phyloP scores from a whole-genome alignment of 2,329 filamentous ascomycete species.

The Colletotrichum spinosum region DNA sequence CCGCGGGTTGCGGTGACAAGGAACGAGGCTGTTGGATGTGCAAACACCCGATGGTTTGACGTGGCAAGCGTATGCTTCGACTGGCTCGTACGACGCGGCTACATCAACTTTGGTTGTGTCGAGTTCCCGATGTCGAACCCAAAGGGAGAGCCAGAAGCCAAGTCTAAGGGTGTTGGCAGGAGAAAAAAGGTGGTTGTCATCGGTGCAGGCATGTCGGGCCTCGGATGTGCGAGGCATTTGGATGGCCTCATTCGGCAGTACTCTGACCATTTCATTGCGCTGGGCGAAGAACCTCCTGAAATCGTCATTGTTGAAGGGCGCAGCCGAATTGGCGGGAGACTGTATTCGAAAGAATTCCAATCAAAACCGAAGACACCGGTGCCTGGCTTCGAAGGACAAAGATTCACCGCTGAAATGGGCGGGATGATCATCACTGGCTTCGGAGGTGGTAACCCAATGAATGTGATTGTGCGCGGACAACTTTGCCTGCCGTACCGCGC shows the following conservation, averaged over 20 bases:
- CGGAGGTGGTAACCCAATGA: constrained; percentile 92
- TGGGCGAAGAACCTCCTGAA: constrained; percentile 76
- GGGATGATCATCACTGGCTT: constrained; percentile 99
- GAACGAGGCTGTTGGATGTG: constrained; percentile 91
- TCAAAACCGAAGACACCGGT: constrained; percentile 66
- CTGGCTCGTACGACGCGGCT: constrained; percentile 90
- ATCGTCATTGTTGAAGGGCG: constrained; percentile 90
- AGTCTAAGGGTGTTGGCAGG: constrained; percentile 46
- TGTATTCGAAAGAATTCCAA: constrained; percentile 83
- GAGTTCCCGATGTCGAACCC: constrained; percentile 66
- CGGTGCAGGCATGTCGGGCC: constrained; percentile 92
- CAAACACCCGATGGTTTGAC: constrained; percentile 89
- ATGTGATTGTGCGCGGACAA: constrained; percentile 90
- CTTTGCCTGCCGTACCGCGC: constrained; percentile 88
- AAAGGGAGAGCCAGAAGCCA: constrained; percentile 53
- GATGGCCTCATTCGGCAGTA: constrained; percentile 89
- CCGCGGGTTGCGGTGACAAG: constrained; percentile 84
- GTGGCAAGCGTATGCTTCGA: constrained; percentile 89
- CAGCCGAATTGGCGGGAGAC: constrained; percentile 87
- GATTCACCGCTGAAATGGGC: constrained; percentile 93
- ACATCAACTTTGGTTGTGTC: constrained; percentile 96
- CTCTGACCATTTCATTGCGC: constrained; percentile 71
- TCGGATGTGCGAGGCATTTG: constrained; percentile 92
- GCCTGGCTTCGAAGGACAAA: constrained; percentile 65
- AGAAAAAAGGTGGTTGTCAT: constrained; percentile 83